Conservation (phyloP, 164 flowering plant species). For the Berberis thunbergii region DNA sequence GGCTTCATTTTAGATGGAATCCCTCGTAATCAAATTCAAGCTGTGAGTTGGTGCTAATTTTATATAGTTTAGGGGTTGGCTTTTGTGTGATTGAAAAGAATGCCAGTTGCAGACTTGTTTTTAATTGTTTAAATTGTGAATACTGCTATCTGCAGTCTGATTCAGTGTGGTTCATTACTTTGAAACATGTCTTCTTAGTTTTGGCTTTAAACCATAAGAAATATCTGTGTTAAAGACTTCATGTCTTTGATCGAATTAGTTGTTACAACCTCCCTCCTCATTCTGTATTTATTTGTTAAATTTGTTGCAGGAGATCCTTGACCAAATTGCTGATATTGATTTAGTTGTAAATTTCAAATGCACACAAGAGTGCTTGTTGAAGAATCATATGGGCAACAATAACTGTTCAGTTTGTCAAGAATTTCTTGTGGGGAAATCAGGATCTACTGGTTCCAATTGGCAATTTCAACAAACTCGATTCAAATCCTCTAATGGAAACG, state of each 20-base stretch:
- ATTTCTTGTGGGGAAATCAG: constrained; percentile 12
- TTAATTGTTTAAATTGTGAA: too few species aligned
- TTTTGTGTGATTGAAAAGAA: too few species aligned
- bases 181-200: too few species aligned
- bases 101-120: too few species aligned
- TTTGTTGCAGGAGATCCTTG: constrained; percentile 47
- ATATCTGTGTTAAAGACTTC: too few species aligned
- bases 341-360: constrained; percentile 56
- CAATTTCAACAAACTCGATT: constrained; percentile 8
- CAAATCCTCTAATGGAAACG: constrained; percentile 9
- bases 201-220: too few species aligned
- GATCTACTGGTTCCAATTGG: constrained; percentile 9
- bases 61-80: too few species aligned
- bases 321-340: constrained; percentile 50
- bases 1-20: constrained; percentile 96
- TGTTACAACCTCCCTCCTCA: neutral
- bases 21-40: constrained; percentile 70
- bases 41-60: constrained; percentile 42
- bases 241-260: neutral
- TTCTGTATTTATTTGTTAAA: neutral
- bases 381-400: constrained; percentile 22
- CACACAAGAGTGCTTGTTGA: constrained; percentile 26
- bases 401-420: constrained; percentile 25
- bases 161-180: too few species aligned
- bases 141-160: too few species aligned